Evolutionary conservation across 139 green algal genomes (phyloP), one percentile per base, ranked within the genome.

Genomic region (Trebouxia sp.): DNA sequence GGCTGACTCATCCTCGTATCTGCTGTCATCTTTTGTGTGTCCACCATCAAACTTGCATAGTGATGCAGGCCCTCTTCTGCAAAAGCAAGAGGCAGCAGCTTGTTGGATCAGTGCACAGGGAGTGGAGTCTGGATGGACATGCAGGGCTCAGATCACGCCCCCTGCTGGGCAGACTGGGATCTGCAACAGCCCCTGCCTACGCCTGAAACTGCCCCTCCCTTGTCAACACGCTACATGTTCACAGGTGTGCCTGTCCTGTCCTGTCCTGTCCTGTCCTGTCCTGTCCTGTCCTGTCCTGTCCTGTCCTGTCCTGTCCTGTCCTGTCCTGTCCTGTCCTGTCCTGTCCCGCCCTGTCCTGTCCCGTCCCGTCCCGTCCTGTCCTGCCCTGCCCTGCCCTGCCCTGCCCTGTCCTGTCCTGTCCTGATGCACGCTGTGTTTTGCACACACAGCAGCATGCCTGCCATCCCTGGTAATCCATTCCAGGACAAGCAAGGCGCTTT

Each of bases 111-210:
- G 30, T 51, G 69, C 22, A n/a, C 28, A 56, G 69, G 37, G 7
- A 38, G 69, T 66, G 86, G 88, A 75, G 89, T 91, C 37, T 65
- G 51, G 74, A 51, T 77, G n/a, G 80, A 94, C 0, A 15, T 85
- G 48, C 43, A 91, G 56, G 89, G 91, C 32, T 92, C 85, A 47
- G 92, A 96, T 75, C 92, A 96, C 78, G 87, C 86, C 20, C 92
- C 92, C n/a, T 85, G 89, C n/a, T 90, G 56, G 58, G 74, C 76
- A 38, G 76, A 86, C 14, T 58, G 91, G 58, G 65, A 69, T 11
- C 62, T 87, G 39, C 50, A 39, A 26, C 28, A 15, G 17, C 30
- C 72, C 32, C 65, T 85, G 6, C 38, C 78, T 22, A 43, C 26
- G 17, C 55, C 65, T 22, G 43, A 37, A n/a, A 47, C 30, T 0